Conservation (phyloP, 169 alveolate genomes). For the Plasmodium coatneyi region DNA sequence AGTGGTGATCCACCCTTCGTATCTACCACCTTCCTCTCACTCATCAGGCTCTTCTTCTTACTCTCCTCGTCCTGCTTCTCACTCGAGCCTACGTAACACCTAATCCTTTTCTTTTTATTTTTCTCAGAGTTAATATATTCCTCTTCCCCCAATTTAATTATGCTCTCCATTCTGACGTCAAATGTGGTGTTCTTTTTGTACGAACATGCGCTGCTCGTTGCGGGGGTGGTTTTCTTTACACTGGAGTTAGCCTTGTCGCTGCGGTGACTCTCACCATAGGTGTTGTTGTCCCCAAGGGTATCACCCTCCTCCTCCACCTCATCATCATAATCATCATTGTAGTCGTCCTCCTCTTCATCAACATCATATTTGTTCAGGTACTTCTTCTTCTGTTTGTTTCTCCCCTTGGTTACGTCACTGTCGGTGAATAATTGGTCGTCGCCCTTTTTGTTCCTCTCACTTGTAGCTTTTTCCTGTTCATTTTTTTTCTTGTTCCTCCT, state of each 20-base stretch:
- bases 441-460: not conserved
- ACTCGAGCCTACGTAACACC: conserved; percentile 5
- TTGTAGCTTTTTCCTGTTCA: conserved; percentile 15
- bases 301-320: not conserved
- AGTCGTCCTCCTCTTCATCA: not conserved
- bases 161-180: conserved; percentile 11
- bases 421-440: not conserved
- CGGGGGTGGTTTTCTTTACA: not conserved
- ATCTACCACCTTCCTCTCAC: not conserved
- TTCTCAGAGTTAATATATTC: conserved; percentile 26
- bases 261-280: not conserved
- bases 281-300: not conserved
- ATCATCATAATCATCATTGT: not conserved
- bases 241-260: not conserved
- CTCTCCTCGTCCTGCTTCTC: conserved; percentile 16
- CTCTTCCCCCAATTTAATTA: conserved; percentile 10
- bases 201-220: not conserved
- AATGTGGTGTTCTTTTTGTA: not conserved
- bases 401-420: not conserved
- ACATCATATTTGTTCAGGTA: not conserved
- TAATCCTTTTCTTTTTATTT: conserved; percentile 56
- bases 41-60: not conserved
- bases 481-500: conserved; percentile 38
- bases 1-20: not conserved
- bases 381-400: conserved; percentile 6